Conservation (phyloP, 140 eudicot genomes). For the Cichorium intybus region DNA sequence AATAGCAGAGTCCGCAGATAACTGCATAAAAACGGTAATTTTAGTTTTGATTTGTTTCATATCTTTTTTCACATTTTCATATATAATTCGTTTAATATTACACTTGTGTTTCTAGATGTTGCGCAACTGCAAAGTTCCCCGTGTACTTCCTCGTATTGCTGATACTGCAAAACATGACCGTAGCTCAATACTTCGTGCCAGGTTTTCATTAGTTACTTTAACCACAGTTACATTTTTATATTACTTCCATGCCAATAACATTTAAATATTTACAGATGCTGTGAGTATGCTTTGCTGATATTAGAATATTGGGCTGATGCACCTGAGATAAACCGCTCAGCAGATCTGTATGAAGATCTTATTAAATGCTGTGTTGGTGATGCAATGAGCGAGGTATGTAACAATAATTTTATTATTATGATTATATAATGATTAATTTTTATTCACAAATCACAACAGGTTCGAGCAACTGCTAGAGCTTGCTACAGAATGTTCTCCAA, state of each 20-base stretch:
- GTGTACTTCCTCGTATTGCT: slow-evolving; percentile 76
- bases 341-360: slow-evolving; percentile 93
- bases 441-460: slow-evolving; percentile 47
- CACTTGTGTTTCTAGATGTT: slow-evolving; percentile 47
- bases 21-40: slow-evolving; percentile 91
- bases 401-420: not conserved
- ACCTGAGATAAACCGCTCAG: slow-evolving; percentile 95
- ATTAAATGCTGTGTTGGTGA: slow-evolving; percentile 88
- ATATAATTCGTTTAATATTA: not conserved
- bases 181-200: slow-evolving; percentile 76
- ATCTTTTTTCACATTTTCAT: not conserved
- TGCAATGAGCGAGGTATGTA: slow-evolving; percentile 86
- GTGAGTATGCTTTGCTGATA: slow-evolving; percentile 90
- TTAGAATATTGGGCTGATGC: slow-evolving; percentile 97
- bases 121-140: slow-evolving; percentile 84
- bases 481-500: slow-evolving; percentile 94
- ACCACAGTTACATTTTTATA: not conserved
- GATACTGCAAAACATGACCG: slow-evolving; percentile 82
- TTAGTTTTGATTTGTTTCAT: not conserved
- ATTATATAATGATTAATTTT: slow-evolving; percentile 1
- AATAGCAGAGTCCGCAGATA: slow-evolving; percentile 96
- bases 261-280: slow-evolving; percentile 57
- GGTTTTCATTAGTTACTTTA: slow-evolving; percentile 30
- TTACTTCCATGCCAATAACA: not conserved
- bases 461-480: slow-evolving; percentile 92